phyloP scores from a whole-genome alignment of 2,329 filamentous ascomycete genomes.

The Beauveria australis region DNA sequence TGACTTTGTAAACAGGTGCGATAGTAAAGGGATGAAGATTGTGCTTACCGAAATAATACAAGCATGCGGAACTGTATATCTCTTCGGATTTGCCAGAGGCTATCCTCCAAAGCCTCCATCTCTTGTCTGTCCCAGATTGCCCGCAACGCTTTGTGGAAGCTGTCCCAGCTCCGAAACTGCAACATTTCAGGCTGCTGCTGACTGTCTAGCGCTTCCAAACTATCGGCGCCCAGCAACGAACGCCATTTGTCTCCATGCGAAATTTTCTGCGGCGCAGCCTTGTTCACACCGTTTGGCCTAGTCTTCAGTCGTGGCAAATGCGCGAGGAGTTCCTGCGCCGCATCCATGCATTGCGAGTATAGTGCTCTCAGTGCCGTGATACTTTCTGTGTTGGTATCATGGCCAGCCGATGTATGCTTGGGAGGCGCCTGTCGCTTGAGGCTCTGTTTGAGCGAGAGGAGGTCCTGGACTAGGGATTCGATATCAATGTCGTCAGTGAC shows the following conservation, averaged over 20 bases:
- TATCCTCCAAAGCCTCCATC: neutral
- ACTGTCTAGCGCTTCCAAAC: neutral
- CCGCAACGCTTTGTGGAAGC: neutral
- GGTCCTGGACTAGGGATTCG: neutral
- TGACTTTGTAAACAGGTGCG: neutral
- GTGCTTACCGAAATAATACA: neutral
- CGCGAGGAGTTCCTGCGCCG: neutral
- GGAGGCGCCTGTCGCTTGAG: neutral
- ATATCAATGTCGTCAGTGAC: neutral
- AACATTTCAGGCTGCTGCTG: neutral
- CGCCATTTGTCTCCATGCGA: neutral
- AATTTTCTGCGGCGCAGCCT: neutral
- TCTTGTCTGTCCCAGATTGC: neutral
- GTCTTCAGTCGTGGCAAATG: neutral
- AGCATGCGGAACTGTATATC: neutral
- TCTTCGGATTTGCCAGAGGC: neutral
- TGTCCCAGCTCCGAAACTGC: slow-evolving; percentile 2
- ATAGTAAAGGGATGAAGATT: neutral
- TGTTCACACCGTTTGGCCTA: neutral
- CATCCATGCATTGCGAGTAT: neutral
- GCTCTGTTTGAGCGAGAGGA: neutral
- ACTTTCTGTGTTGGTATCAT: neutral
- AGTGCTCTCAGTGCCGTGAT: neutral
- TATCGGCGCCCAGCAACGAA: neutral
- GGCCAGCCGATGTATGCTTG: neutral